A percentile compares a stretch with the other conserved stretches of the same genome.
Evolutionary conservation across 495 filamentous ascomycete genomes (phyloP).

Genomic region (Neurospora sp.): DNA sequence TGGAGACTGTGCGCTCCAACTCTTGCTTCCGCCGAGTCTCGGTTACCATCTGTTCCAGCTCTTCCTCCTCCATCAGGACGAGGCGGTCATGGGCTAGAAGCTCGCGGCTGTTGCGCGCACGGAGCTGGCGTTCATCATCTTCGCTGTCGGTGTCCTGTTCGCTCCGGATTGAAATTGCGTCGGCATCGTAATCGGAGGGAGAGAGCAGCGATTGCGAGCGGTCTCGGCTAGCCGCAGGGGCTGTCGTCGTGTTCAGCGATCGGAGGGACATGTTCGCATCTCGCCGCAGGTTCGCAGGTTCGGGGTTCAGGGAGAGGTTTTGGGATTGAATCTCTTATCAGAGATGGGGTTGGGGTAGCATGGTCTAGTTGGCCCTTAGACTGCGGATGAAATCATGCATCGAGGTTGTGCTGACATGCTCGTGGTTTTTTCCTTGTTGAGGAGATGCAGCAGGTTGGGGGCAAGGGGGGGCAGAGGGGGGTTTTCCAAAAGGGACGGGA

Average conservation of each 20-base stretch:
- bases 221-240: constrained; percentile 11
- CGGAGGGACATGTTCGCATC: constrained; percentile 12
- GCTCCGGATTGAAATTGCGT: constrained; percentile 55
- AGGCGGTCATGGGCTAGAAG: constrained; percentile 59
- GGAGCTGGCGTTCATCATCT: constrained; percentile 56
- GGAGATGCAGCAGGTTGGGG: neutral
- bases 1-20: constrained; percentile 35
- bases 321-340: neutral
- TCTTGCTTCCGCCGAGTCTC: constrained; percentile 37
- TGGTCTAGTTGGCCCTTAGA: neutral
- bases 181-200: constrained; percentile 55
- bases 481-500: neutral
- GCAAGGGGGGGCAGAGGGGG: neutral
- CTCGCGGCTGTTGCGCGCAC: constrained; percentile 59
- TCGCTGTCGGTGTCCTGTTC: constrained; percentile 71
- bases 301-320: neutral
- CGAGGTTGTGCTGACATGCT: neutral
- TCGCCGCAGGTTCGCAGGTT: neutral
- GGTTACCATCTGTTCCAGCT: constrained; percentile 67
- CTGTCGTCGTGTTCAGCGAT: constrained; percentile 17
- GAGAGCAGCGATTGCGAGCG: constrained; percentile 42
- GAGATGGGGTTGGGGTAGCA: neutral
- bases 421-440: neutral
- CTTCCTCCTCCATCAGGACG: constrained; percentile 83
- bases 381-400: neutral